Evolutionary conservation across 768 basidiomycete species (phyloP).

Genomic region (Mrakia hoshinonis): DNA sequence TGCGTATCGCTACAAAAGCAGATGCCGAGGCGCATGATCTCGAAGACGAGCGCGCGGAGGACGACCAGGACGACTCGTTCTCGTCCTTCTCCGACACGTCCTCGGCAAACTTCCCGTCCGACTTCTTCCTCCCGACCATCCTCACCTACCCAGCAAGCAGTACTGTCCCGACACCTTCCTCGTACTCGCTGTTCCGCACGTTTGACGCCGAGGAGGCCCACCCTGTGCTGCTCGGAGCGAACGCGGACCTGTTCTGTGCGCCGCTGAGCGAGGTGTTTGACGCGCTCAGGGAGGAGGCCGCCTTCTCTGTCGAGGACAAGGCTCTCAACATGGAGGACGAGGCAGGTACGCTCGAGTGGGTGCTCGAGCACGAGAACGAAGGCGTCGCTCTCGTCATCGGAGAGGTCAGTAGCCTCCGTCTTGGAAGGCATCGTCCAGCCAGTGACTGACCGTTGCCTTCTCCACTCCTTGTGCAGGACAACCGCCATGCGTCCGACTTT

Average conservation of each 20-base stretch:
- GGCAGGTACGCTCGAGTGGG: slow-evolving; percentile 25
- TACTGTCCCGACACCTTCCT: not conserved
- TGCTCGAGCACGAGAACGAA: slow-evolving; percentile 24
- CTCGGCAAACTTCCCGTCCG: slow-evolving; percentile 2
- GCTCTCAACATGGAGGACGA: slow-evolving; percentile 21
- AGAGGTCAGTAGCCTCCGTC: slow-evolving; percentile 10
- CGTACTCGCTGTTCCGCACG: slow-evolving; percentile 19
- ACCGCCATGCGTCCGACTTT: slow-evolving; percentile 8
- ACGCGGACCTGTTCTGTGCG: slow-evolving; percentile 7
- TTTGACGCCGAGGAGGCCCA: slow-evolving; percentile 2
- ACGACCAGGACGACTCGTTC: slow-evolving; percentile 13
- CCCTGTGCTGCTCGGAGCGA: slow-evolving; percentile 18
- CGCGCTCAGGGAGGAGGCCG: slow-evolving; percentile 24
- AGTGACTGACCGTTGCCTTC: not conserved
- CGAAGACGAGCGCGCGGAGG: not conserved
- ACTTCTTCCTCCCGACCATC: slow-evolving; percentile 18
- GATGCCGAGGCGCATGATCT: not conserved
- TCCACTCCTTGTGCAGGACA: slow-evolving; percentile 11
- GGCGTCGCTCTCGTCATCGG: slow-evolving; percentile 10
- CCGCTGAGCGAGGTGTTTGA: slow-evolving; percentile 18
- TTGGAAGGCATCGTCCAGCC: no score
- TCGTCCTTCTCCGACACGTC: slow-evolving; percentile 2
- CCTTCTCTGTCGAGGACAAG: slow-evolving; percentile 13
- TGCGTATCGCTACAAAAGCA: not conserved
- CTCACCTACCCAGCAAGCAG: not conserved